Conservation (phyloP, 2,329 filamentous ascomycete species). For the Aureobasidium sp. region DNA sequence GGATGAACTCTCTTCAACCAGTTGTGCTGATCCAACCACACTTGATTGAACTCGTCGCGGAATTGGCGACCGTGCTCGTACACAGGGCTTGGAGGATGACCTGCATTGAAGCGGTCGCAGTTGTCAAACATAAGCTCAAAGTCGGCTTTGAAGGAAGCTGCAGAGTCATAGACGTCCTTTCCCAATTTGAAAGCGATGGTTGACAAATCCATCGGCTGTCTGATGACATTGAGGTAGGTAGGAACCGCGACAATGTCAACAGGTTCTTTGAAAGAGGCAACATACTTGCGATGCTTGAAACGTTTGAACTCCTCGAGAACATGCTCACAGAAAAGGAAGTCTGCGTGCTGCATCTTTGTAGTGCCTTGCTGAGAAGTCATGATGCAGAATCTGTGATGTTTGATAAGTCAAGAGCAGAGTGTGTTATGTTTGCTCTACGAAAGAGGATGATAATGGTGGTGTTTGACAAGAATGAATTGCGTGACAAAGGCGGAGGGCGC, state of each 20-base stretch:
- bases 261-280: not conserved
- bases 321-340: not conserved
- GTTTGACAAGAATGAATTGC: not conserved
- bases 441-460: not conserved
- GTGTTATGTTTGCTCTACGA: not conserved
- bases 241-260: not conserved
- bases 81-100: not conserved
- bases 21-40: not conserved
- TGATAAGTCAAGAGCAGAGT: not conserved
- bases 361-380: not conserved
- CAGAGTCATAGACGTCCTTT: not conserved
- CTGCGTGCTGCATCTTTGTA: not conserved
- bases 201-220: not conserved
- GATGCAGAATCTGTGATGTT: not conserved
- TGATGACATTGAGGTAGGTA: not conserved
- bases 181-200: not conserved
- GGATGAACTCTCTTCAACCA: not conserved
- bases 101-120: not conserved
- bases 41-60: not conserved
- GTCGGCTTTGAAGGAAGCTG: not conserved
- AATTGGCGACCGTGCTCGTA: not conserved
- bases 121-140: conserved; percentile 7
- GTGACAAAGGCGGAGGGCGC: not conserved
- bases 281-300: not conserved
- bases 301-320: not conserved